These are phyloP conservation scores for Aspergillus bridgeri DNA, from an alignment of 495 filamentous ascomycete genomes.

Conservation along the genomic window DNA sequence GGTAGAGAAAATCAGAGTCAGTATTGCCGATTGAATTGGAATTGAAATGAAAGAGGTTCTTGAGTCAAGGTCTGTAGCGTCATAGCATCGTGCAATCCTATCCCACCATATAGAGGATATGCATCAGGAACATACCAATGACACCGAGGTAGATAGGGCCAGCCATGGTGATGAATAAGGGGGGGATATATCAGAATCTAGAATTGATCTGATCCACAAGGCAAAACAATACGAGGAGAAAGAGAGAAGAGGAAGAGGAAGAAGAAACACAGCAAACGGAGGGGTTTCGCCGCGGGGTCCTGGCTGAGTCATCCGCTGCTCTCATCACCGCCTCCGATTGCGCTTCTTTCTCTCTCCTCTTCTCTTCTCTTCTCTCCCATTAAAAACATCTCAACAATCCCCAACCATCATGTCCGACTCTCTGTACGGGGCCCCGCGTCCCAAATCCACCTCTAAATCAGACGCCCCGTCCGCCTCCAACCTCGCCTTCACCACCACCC, in stretches of 20 bases:
- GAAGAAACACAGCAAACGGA: no score
- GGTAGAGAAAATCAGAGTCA: background rate
- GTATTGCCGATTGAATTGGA: background rate
- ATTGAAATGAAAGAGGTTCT: no score
- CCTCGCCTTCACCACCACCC: slow-evolving; percentile 74
- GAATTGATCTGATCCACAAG: background rate
- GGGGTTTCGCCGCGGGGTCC: no score
- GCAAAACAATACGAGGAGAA: no score
- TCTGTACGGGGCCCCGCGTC: slow-evolving; percentile 73
- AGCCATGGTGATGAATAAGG: slow-evolving; percentile 33
- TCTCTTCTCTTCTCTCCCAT: background rate
- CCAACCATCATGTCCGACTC: slow-evolving; percentile 16
- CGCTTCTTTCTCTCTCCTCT: background rate
- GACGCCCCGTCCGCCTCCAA: slow-evolving; percentile 64
- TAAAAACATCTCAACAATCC: background rate
- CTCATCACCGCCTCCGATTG: background rate
- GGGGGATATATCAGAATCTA: background rate
- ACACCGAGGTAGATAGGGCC: slow-evolving; percentile 47
- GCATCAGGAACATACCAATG: slow-evolving; percentile 42
- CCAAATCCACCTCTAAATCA: slow-evolving; percentile 44
- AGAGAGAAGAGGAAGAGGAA: no score
- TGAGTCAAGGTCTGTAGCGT: background rate
- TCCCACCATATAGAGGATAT: no score
- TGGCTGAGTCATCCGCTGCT: no score
- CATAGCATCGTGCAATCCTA: background rate